phyloP scores from a whole-genome alignment of 371 early-diverging fungal genomes.

The Cokeromyces recurvatus region DNA sequence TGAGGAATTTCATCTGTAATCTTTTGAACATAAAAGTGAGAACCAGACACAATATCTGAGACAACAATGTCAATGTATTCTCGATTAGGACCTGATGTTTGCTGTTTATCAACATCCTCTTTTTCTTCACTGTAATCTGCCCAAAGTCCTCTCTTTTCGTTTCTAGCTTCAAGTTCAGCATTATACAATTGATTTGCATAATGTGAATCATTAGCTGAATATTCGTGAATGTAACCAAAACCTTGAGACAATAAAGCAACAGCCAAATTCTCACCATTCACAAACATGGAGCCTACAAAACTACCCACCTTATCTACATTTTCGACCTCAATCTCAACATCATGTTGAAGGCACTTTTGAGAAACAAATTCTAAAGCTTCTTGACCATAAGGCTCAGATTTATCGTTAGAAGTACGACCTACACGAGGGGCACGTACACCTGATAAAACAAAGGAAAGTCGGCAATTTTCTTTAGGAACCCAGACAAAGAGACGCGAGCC shows the following conservation, averaged over 20 bases:
- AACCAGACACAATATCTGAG: conserved; percentile 73
- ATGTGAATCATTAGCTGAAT: conserved; percentile 78
- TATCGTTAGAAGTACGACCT: conserved; percentile 60
- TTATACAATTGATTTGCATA: conserved; percentile 65
- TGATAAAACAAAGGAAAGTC: conserved; percentile 80
- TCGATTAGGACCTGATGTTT: conserved; percentile 44
- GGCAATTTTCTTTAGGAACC: conserved; percentile 82
- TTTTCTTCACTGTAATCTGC: conserved; percentile 32
- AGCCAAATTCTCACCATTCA: conserved; percentile 65
- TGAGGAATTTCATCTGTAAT: conserved; percentile 63
- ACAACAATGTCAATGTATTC: conserved; percentile 81
- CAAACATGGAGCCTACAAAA: conserved; percentile 81
- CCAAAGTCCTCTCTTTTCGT: conserved; percentile 56
- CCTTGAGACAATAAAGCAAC: conserved; percentile 72
- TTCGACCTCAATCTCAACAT: conserved; percentile 87
- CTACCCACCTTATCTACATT: conserved; percentile 85
- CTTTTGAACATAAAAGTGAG: conserved; percentile 75
- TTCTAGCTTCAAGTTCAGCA: conserved; percentile 79
- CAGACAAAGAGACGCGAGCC: conserved; percentile 81
- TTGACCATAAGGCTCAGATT: conserved; percentile 82
- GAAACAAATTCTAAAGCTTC: conserved; percentile 76
- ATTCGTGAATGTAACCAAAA: conserved; percentile 77
- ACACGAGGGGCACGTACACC: conserved; percentile 73
- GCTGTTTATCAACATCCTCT: conserved; percentile 23
- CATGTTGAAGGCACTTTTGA: conserved; percentile 78